Base-by-base conservation (phyloP, 176 grass and related monocot genomes). In the Lolium perenne region DNA sequence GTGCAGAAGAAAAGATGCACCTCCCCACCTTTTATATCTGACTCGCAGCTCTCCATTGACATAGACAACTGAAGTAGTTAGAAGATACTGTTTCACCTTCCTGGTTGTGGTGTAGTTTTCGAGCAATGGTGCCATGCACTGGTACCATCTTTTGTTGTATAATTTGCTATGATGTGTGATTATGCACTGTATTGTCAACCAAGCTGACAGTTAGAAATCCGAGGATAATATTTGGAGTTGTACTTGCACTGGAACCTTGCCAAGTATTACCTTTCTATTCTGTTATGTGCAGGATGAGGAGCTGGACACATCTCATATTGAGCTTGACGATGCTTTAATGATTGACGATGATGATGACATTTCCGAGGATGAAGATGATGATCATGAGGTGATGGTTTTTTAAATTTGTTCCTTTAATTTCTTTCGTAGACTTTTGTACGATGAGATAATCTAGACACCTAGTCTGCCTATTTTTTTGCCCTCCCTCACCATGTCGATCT, bases 271-370 rank as follows among this genome's bases (percentile, higher is more conserved):
- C 7, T 66, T 55, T 61, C 40, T 29, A 10, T 11, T 4, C 66
- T 85, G 82, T 71, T 76, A 56, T 47, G 25, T 85, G 77, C 60
- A 92, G 72, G 95, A 89, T 60, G 88, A 97, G 70, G 94, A 98
- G 26, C 85, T 95, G 26, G 89, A 93, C 49, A 82, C 89, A 62
- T 98, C 93, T 91, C 95, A 87, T 77, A 80, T 95, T 87, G 95
- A 95, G 86, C 90, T 98, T 55, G 95, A 94, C 88, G 94, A 95
- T 43, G 62, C 89, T 87, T 77, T 95, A 74, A 98, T 98, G 95
- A 90, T 98, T 83, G 95, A 95, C 8, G 95, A 95, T 17, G 95
- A 95, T 17, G 95, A 93, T 88, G 95, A 95, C 82, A 86, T 95
- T 58, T 95, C 93, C 13, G 95, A 98, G 74, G 95, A 98, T 68